Percentiles rank a stretch among this genome's conserved stretches.
Evolutionary conservation across 1,284 basidiomycete genomes (phyloP).

Genomic region (Melanopsichium pennsylvanicum): DNA sequence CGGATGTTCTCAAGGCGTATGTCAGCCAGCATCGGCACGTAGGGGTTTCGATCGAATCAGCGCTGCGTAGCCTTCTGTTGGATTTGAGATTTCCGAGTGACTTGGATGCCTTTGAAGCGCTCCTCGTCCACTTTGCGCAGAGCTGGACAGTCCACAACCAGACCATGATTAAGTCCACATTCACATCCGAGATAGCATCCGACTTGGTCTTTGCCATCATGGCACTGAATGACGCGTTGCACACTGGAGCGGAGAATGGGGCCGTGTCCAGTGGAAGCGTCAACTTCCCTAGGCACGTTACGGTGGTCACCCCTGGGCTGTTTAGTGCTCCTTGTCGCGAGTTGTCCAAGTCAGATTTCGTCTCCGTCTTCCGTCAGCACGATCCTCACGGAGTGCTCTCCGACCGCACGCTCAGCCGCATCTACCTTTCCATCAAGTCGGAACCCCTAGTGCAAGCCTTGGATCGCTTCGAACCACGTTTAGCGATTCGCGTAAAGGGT

Average conservation of each 20-base stretch:
- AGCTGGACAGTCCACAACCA: constrained; percentile 88
- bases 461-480: constrained; percentile 30
- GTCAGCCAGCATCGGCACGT: constrained; percentile 85
- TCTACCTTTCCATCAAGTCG: constrained; percentile 51
- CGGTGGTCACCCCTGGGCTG: constrained; percentile 36
- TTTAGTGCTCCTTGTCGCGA: constrained; percentile 41
- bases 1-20: constrained; percentile 79
- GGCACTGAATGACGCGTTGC: constrained; percentile 75
- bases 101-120: constrained; percentile 75
- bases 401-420: constrained; percentile 57
- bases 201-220: constrained; percentile 82
- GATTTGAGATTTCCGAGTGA: constrained; percentile 76
- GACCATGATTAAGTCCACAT: constrained; percentile 41
- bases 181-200: constrained; percentile 65
- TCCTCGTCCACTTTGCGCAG: constrained; percentile 77
- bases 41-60: constrained; percentile 84
- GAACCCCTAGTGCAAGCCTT: constrained; percentile 54
- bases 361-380: constrained; percentile 49
- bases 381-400: constrained; percentile 48
- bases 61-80: constrained; percentile 84
- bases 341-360: constrained; percentile 45
- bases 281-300: constrained; percentile 23
- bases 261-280: constrained; percentile 9
- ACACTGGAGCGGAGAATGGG: constrained; percentile 25
- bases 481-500: constrained; percentile 41